A percentile compares a stretch with the other conserved stretches of the same genome.
phyloP scores from a whole-genome alignment of 192 early-diverging fungal genomes.

The Umbelopsis sp. region DNA sequence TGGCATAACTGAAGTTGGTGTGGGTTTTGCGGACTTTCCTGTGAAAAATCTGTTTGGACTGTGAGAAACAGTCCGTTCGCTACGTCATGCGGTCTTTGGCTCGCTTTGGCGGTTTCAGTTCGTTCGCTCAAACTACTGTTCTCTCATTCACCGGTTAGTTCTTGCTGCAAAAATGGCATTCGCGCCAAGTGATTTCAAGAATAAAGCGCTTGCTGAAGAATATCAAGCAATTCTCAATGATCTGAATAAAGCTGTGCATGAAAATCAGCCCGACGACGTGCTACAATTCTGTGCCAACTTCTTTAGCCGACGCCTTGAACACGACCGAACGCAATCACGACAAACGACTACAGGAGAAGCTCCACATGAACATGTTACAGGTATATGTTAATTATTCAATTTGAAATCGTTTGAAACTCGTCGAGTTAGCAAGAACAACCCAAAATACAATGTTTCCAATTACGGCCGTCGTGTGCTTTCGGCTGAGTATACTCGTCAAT shows the following conservation, averaged over 20 bases:
- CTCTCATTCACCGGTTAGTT: neutral
- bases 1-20: neutral
- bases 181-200: neutral
- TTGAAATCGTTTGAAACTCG: neutral
- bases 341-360: neutral
- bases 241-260: slow-evolving; percentile 76
- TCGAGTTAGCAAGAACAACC: neutral
- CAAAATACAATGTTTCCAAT: too few relatives aligned
- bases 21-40: slow-evolving; percentile 4
- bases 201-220: slow-evolving; percentile 11
- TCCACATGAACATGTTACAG: neutral
- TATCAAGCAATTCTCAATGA: slow-evolving; percentile 77
- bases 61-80: too few relatives aligned
- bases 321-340: slow-evolving; percentile 60
- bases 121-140: neutral
- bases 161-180: neutral
- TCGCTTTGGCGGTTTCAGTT: slow-evolving; percentile 1
- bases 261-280: slow-evolving; percentile 82
- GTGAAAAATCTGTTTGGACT: too few relatives aligned
- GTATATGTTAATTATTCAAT: neutral
- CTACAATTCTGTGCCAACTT: slow-evolving; percentile 90
- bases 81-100: neutral
- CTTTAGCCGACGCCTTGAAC: slow-evolving; percentile 82
- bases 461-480: too few relatives aligned
- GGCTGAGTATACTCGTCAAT: too few relatives aligned